Base-by-base conservation (phyloP, 225 moss, liverwort and hornwort species). In the Physcomitrellopsis africana region DNA sequence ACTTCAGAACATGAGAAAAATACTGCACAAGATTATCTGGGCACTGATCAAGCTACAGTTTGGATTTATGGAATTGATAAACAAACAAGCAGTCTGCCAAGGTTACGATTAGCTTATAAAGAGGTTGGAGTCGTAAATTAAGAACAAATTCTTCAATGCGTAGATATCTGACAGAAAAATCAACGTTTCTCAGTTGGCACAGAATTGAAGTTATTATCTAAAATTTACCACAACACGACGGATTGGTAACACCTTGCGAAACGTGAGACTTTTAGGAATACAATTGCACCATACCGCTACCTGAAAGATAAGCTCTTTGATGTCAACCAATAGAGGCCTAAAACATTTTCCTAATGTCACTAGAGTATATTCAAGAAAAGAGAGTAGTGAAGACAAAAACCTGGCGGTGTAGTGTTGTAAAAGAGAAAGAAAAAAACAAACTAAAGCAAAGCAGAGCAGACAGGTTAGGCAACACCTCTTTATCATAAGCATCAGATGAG, bases 251-350 rank as follows among this genome's bases (percentile, higher is more conserved):
- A 46, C 56, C 60, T 51, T 7, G 10, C 14, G 17, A 29, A 46
- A 51, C 26, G 47, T 83, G 12, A 11, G 3, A 57, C 1, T 1
- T 55, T 23, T 14, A 11, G 32, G 32, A 37, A 37, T 15, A 48
- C 13, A 41, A 51, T 60, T 51, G 23, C 72, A 52, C 46, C 61
- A 73, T 73, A 54, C 73, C 52, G 37, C 64, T 32, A 19, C 46
- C 46, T 52, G 63, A 68, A 76, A 76, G 43, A 75, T 10, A 22
- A 77, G 20, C 74, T 81, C 66, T 54, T 70, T 27, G 24, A 26
- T 43, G 53, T 70, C 27, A 60, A 37, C 32, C 51, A 75, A 74
- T 60, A 37, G 61, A 37, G 59, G 53, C 53, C 63, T 53, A 76
- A 72, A 54, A 63, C 67, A 67, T 63, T 60, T 51, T 57, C 52